These are phyloP conservation scores for Talaromyces amestolkiae DNA, from an alignment of 2,329 filamentous ascomycete genomes.

Conservation along the genomic window DNA sequence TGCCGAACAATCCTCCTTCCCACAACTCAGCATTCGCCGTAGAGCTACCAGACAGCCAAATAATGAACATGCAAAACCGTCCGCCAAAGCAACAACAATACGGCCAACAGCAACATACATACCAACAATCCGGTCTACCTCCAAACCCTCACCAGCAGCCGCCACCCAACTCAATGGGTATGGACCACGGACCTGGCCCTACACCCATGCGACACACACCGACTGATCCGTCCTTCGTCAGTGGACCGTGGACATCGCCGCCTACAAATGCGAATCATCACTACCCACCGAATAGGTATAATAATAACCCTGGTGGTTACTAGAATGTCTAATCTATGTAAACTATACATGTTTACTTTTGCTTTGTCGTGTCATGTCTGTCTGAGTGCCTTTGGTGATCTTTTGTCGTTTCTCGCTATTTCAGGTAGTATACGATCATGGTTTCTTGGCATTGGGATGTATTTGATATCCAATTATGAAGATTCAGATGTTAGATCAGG, in stretches of 20 bases:
- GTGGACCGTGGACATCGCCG: constrained; percentile 29
- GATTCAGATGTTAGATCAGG: neutral
- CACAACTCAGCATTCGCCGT: constrained; percentile 14
- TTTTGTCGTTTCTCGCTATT: neutral
- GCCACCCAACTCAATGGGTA: neutral
- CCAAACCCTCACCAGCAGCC: constrained; percentile 3
- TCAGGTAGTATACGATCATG: neutral
- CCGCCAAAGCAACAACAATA: neutral
- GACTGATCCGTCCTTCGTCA: constrained; percentile 32
- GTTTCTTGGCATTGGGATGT: neutral
- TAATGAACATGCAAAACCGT: constrained; percentile 2
- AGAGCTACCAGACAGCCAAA: constrained; percentile 17
- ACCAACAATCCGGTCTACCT: neutral
- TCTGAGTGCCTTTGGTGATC: neutral
- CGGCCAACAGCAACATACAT: constrained; percentile 7
- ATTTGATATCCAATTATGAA: constrained; percentile 2
- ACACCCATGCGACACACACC: constrained; percentile 15
- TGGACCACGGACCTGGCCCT: constrained; percentile 1
- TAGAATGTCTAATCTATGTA: neutral
- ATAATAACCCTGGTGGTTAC: constrained; percentile 10
- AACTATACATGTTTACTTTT: neutral
- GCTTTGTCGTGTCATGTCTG: neutral
- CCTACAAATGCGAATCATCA: constrained; percentile 9
- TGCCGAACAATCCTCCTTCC: neutral
- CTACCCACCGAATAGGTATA: constrained; percentile 12